These are phyloP conservation scores for Bruguiera hainesii DNA, from an alignment of 441 rosid species.

Conservation along the genomic window DNA sequence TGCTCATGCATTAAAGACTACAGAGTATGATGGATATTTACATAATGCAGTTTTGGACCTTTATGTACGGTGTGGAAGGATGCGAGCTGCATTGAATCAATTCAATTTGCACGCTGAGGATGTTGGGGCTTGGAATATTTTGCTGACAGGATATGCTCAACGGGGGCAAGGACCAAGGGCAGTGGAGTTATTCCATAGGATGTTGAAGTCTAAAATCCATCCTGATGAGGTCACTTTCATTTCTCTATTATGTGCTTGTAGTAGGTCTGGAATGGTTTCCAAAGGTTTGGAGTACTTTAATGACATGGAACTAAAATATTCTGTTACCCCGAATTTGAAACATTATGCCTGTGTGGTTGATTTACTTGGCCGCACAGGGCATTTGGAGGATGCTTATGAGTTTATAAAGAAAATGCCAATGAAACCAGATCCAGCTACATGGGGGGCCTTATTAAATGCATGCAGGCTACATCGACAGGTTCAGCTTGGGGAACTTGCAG, in stretches of 20 bases:
- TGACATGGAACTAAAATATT: slow-evolving; percentile 48
- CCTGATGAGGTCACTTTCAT: slow-evolving; percentile 81
- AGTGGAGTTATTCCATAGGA: slow-evolving; percentile 51
- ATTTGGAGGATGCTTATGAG: slow-evolving; percentile 59
- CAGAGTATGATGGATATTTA: slow-evolving; percentile 63
- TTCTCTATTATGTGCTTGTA: slow-evolving; percentile 74
- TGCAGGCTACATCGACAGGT: slow-evolving; percentile 66
- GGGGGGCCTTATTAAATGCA: slow-evolving; percentile 93
- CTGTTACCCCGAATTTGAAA: slow-evolving; percentile 63
- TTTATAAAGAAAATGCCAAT: slow-evolving; percentile 72
- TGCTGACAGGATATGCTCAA: slow-evolving; percentile 73
- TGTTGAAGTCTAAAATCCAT: slow-evolving; percentile 48
- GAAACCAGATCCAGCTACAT: slow-evolving; percentile 73
- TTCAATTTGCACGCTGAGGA: slow-evolving; percentile 57
- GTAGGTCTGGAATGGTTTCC: slow-evolving; percentile 78
- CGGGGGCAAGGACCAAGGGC: slow-evolving; percentile 55
- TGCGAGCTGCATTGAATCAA: slow-evolving; percentile 65
- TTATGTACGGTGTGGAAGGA: slow-evolving; percentile 88
- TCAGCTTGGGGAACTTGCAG: slow-evolving; percentile 81
- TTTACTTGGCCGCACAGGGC: slow-evolving; percentile 80
- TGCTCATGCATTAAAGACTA: slow-evolving; percentile 64
- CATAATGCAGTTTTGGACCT: slow-evolving; percentile 80
- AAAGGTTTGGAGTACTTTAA: slow-evolving; percentile 65
- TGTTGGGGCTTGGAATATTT: slow-evolving; percentile 84
- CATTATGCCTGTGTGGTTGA: slow-evolving; percentile 90